Evolutionary conservation across 2,329 filamentous ascomycete species (phyloP), one percentile per base, ranked within the genome.

Genomic region (Plenodomus biglobosus): DNA sequence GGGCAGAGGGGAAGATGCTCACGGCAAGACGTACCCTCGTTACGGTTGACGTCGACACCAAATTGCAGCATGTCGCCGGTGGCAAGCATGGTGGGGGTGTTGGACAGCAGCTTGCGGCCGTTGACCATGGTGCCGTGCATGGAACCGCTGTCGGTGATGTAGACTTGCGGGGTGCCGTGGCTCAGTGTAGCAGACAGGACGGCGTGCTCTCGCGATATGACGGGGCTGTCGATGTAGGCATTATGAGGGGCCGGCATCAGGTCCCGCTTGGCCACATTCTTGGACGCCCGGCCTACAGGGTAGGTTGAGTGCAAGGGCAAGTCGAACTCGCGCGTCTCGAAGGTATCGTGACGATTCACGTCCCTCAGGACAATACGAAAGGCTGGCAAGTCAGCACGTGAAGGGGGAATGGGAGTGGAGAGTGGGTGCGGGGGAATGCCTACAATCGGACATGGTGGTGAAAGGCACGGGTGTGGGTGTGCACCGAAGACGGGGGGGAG

Each of bases 161-260:
- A 77, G 38, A 84, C 67, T 8, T 50, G 51, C 20, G 65, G 58
- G 10, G 40, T 32, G 21, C 59, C 56, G 27, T 43, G 42, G 44
- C 22, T 39, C 10, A 52, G 40, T 41, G 62, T 56, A 36, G 56
- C 56, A 2, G 61, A 66, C 32, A 76, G 56, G 43, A 80, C 70
- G 15, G 86, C 87, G 70, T 90, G 87, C 10, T 81, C 67, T 38
- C 87, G 78, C 19, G 86, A 89, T 76, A 90, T 86, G 30, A 90
- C 86, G 0, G 86, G 82, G 47, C 82, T 86, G 55, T 88, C 81
- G 49, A 89, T 86, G 78, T 78, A 88, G 15, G 78, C 82, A 67
- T 90, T 90, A 56, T 80, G 69, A 4, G 58, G 32, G 51, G 71
- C 64, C 58, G 76, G 65, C 44, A 69, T 63, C 35, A 75, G 70